A percentile compares a stretch with the other conserved stretches of the same genome.
These are phyloP conservation scores for Eutrema heterophyllum DNA, from an alignment of 345 rosid species.

Conservation along the genomic window DNA sequence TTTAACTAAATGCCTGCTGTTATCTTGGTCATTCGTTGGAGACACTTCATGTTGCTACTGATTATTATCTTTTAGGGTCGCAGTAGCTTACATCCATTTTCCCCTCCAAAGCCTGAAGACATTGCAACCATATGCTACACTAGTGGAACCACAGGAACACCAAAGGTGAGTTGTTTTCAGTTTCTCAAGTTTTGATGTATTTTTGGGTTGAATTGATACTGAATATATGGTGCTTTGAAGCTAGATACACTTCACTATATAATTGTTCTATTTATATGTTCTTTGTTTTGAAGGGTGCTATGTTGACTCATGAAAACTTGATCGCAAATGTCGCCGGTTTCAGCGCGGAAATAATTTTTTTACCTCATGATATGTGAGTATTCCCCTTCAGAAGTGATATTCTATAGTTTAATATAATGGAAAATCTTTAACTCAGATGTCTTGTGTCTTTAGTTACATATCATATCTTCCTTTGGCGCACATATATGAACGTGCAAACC, in stretches of 20 bases:
- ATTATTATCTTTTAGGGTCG: constrained; percentile 56
- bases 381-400: neutral
- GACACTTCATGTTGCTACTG: constrained; percentile 25
- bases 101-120: constrained; percentile 76
- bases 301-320: constrained; percentile 77
- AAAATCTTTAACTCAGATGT: neutral
- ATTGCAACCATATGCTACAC: constrained; percentile 95
- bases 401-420: neutral
- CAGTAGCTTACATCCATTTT: constrained; percentile 59
- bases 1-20: neutral
- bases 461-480: constrained; percentile 97
- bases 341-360: constrained; percentile 31
- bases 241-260: neutral
- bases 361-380: constrained; percentile 77
- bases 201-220: neutral
- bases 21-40: neutral
- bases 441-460: constrained; percentile 50
- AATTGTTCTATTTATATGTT: neutral
- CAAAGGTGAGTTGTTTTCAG: constrained; percentile 50
- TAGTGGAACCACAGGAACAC: constrained; percentile 97
- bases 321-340: constrained; percentile 77
- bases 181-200: constrained; percentile 7
- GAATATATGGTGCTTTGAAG: neutral
- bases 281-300: constrained; percentile 57
- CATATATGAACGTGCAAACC: constrained; percentile 80